Percentiles rank a stretch among this genome's conserved stretches.
Conservation (phyloP, 2,329 filamentous ascomycete species). For the Triangularia setosa region DNA sequence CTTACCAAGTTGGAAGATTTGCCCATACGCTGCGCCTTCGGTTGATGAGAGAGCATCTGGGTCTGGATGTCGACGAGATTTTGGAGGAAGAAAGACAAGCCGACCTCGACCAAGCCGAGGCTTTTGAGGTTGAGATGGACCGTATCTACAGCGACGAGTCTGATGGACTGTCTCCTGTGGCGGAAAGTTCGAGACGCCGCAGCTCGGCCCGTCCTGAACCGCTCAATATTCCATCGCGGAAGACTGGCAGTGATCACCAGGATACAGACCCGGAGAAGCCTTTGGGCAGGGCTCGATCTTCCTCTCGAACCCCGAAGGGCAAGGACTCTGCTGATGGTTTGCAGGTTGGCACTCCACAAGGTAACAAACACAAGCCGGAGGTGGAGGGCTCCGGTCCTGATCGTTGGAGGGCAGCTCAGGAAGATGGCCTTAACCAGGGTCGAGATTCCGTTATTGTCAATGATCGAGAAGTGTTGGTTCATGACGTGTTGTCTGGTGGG, state of each 20-base stretch:
- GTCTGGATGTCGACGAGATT: slow-evolving; percentile 90
- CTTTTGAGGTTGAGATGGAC: slow-evolving; percentile 58
- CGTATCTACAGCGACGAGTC: slow-evolving; percentile 55
- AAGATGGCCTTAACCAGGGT: slow-evolving; percentile 56
- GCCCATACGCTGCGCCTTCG: slow-evolving; percentile 89
- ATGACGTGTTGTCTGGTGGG: slow-evolving; percentile 60
- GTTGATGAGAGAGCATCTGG: slow-evolving; percentile 93
- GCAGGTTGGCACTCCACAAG: slow-evolving; percentile 51
- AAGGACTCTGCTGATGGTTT: slow-evolving; percentile 38
- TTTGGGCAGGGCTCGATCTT: slow-evolving; percentile 40
- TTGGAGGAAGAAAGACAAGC: slow-evolving; percentile 71
- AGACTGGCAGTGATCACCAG: slow-evolving; percentile 50
- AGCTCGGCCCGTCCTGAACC: slow-evolving; percentile 9
- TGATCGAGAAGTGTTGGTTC: slow-evolving; percentile 68
- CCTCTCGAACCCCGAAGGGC: slow-evolving; percentile 17
- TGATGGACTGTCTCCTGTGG: slow-evolving; percentile 20
- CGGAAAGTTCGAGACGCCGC: slow-evolving; percentile 18
- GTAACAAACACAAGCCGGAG: slow-evolving; percentile 64
- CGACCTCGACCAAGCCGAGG: slow-evolving; percentile 54
- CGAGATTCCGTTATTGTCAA: slow-evolving; percentile 68
- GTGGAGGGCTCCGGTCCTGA: slow-evolving; percentile 76
- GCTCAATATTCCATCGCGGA: slow-evolving; percentile 49
- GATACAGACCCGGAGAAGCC: slow-evolving; percentile 60
- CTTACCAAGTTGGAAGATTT: slow-evolving; percentile 87
- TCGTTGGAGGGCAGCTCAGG: slow-evolving; percentile 64